These are phyloP conservation scores for Hermanozyma aechmeae DNA, from an alignment of 805 yeast species.

Conservation along the genomic window DNA sequence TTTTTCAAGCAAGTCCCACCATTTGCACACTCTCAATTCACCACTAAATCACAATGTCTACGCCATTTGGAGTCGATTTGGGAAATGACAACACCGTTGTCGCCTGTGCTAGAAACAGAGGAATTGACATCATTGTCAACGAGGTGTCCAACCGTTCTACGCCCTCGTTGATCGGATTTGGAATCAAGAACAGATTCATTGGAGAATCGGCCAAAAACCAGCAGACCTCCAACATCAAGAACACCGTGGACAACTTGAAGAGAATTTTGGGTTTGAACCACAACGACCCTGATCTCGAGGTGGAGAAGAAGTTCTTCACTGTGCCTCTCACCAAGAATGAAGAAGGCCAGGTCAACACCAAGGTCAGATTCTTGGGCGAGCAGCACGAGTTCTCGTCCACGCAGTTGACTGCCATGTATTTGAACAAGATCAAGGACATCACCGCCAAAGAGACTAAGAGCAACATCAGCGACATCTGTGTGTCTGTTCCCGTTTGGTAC, in stretches of 20 bases:
- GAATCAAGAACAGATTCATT: conserved; percentile 76
- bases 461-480: conserved; percentile 75
- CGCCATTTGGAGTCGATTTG: conserved; percentile 96
- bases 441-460: conserved; percentile 76
- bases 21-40: conserved; percentile 4
- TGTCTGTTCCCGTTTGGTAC: conserved; percentile 97
- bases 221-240: conserved; percentile 92
- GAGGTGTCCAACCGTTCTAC: conserved; percentile 98
- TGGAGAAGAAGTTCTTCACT: conserved; percentile 68
- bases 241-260: conserved; percentile 92
- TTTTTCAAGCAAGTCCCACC: conserved; percentile 3
- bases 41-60: conserved; percentile 49
- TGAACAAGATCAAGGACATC: conserved; percentile 79
- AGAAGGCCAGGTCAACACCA: conserved; percentile 72
- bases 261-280: conserved; percentile 77
- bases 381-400: conserved; percentile 73
- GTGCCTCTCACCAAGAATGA: conserved; percentile 59
- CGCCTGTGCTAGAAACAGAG: conserved; percentile 96
- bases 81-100: conserved; percentile 92
- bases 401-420: conserved; percentile 91
- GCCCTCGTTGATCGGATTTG: conserved; percentile 87
- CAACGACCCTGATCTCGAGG: conserved; percentile 66
- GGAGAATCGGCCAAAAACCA: conserved; percentile 96
- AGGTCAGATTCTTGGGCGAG: conserved; percentile 78
- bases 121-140: conserved; percentile 95